Percentiles rank a stretch among this genome's conserved stretches.
Conservation (phyloP, 257 asterid genomes). For the Penstemon barbatus region DNA sequence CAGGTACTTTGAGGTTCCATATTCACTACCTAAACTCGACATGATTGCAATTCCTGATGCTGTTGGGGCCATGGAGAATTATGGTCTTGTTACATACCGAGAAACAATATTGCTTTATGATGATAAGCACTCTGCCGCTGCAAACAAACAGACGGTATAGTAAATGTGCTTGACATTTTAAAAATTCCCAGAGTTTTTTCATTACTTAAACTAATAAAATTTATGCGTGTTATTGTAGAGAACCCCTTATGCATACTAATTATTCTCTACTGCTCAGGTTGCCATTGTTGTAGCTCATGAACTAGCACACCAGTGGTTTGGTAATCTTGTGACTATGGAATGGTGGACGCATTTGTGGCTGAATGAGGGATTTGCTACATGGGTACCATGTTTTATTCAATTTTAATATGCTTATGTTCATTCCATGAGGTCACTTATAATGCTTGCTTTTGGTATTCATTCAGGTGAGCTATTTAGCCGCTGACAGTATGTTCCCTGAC, state of each 20-base stretch:
- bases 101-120: constrained; percentile 91
- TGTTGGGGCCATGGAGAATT: constrained; percentile 98
- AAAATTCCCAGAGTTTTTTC: constrained; percentile 3
- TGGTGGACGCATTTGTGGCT: constrained; percentile 99
- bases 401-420: constrained; percentile 19
- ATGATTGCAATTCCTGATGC: constrained; percentile 99
- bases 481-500: constrained; percentile 88
- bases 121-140: constrained; percentile 93
- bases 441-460: constrained; percentile 19
- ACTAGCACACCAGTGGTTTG: constrained; percentile 98
- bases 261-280: constrained; percentile 54
- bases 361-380: constrained; percentile 96
- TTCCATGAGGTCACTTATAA: constrained; percentile 5
- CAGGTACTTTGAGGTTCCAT: constrained; percentile 90
- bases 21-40: constrained; percentile 90
- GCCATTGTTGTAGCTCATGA: constrained; percentile 95
- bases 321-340: constrained; percentile 99
- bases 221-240: background rate
- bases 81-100: constrained; percentile 91
- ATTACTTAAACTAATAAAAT: background rate
- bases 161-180: constrained; percentile 26
- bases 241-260: constrained; percentile 9
- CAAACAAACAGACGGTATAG: constrained; percentile 90
- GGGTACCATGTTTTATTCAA: constrained; percentile 55
- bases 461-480: constrained; percentile 91